Evolutionary conservation across 305 asterid genomes (phyloP).

Genomic region (Petunia hybrid): DNA sequence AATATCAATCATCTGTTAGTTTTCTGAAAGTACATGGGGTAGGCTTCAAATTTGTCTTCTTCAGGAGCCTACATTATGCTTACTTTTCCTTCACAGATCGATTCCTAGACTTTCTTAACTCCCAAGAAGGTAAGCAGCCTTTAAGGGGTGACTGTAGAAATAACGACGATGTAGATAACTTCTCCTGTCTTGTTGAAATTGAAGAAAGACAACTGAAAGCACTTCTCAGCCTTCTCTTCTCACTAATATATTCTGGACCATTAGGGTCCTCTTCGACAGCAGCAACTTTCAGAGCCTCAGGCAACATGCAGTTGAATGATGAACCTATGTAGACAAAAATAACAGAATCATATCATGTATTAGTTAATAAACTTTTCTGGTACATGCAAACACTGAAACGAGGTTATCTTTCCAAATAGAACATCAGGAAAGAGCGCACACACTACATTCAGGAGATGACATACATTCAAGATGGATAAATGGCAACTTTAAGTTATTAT

Average conservation of each 20-base stretch:
- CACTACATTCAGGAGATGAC: background rate
- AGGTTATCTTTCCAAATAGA: background rate
- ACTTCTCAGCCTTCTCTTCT: constrained; percentile 69
- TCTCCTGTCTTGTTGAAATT: constrained; percentile 76
- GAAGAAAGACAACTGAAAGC: constrained; percentile 74
- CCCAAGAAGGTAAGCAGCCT: constrained; percentile 80
- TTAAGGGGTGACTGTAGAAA: constrained; percentile 77
- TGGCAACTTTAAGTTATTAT: background rate
- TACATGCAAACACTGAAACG: background rate
- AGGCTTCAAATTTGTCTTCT: constrained; percentile 23
- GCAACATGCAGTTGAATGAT: constrained; percentile 72
- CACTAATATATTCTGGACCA: constrained; percentile 54
- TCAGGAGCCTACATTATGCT: constrained; percentile 27
- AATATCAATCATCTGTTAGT: constrained; percentile 33
- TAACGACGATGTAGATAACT: constrained; percentile 71
- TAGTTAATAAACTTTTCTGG: background rate
- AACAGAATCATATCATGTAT: constrained; percentile 1
- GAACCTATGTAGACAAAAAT: constrained; percentile 53
- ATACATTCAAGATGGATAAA: background rate
- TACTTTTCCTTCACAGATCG: constrained; percentile 63
- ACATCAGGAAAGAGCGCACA: background rate
- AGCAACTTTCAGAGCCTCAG: constrained; percentile 75
- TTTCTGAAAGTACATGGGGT: constrained; percentile 33
- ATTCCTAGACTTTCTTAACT: constrained; percentile 60
- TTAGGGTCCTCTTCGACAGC: constrained; percentile 69